These are phyloP conservation scores for Dendrocalamus sinicus DNA, from an alignment of 176 grass and related monocot genomes.

Conservation along the genomic window DNA sequence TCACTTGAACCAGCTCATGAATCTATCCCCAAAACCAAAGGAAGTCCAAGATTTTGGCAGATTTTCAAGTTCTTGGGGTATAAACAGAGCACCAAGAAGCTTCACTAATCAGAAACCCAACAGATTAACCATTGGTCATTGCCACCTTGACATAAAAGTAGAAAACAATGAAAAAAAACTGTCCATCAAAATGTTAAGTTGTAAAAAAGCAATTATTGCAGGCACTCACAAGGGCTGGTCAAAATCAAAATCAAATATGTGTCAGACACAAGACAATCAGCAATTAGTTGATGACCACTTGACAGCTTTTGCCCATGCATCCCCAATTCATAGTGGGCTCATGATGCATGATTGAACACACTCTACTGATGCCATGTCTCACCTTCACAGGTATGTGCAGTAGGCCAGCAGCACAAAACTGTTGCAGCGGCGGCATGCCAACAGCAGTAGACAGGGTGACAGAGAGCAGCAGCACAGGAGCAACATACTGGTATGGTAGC, in stretches of 20 bases:
- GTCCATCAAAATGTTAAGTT: neutral
- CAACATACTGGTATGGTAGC: neutral
- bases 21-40: neutral
- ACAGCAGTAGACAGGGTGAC: slow-evolving; percentile 4
- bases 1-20: neutral
- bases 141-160: neutral
- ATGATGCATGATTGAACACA: neutral
- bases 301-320: neutral
- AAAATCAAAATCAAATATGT: slow-evolving; percentile 24
- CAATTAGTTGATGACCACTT: slow-evolving; percentile 13
- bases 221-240: slow-evolving; percentile 13
- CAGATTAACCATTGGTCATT: neutral
- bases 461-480: slow-evolving; percentile 9
- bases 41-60: neutral
- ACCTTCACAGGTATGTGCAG: too few species aligned
- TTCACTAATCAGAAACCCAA: neutral
- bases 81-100: slow-evolving; percentile 3
- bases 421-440: neutral
- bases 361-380: neutral
- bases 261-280: neutral
- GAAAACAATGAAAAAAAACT: neutral
- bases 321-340: neutral
- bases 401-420: too few species aligned
- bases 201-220: neutral
- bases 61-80: neutral